phyloP scores from a whole-genome alignment of 257 asterid genomes.

The Nicotiana tabacum region DNA sequence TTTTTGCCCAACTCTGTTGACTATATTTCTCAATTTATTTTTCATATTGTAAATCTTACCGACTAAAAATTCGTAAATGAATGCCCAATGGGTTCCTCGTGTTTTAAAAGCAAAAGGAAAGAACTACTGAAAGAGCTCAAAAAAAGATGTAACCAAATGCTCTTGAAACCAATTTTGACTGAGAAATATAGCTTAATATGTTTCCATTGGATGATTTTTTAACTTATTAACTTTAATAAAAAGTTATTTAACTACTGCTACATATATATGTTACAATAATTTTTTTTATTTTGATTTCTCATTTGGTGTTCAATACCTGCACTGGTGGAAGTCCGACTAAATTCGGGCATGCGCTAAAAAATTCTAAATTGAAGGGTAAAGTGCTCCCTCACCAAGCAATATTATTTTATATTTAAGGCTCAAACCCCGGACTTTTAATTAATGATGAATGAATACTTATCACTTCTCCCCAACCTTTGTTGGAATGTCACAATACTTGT shows the following conservation, averaged over 20 bases:
- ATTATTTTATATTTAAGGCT: too few species aligned
- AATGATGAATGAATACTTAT: too few species aligned
- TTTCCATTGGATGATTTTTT: background rate
- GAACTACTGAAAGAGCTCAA: background rate
- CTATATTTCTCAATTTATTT: too few species aligned
- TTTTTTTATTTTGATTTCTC: too few species aligned
- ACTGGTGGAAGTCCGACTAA: too few species aligned
- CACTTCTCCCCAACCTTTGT: too few species aligned
- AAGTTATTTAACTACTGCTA: background rate
- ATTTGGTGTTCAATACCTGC: accelerated
- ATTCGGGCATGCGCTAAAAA: too few species aligned
- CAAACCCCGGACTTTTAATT: too few species aligned
- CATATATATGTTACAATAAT: too few species aligned
- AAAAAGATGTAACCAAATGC: background rate
- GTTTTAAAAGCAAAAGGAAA: background rate
- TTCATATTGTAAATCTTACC: background rate
- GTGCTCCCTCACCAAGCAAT: too few species aligned
- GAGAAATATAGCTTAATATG: background rate
- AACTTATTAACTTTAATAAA: background rate
- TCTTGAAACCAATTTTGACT: background rate
- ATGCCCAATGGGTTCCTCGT: background rate
- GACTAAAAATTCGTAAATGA: background rate
- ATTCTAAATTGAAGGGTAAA: too few species aligned
- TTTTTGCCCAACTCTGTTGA: background rate
- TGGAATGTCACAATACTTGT: background rate